Evolutionary conservation across 1,139 yeast species (phyloP).

Genomic region (Candida sanyaensis): DNA sequence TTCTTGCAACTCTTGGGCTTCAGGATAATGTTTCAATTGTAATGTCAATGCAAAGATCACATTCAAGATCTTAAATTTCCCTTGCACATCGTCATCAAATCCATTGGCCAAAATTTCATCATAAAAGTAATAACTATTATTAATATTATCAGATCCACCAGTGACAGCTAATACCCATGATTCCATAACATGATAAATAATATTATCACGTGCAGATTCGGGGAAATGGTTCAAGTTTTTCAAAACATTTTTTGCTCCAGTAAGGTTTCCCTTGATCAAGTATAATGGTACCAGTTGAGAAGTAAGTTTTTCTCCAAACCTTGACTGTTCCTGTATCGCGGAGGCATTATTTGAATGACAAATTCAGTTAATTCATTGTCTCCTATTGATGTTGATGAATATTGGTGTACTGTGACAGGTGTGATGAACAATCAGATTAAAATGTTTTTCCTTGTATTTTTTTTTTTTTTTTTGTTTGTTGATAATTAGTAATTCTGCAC

Average conservation of each 20-base stretch:
- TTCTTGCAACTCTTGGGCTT: constrained; percentile 47
- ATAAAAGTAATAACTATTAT: constrained; percentile 67
- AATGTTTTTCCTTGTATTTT: no score
- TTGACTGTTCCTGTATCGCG: no score
- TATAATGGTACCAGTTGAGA: constrained; percentile 48
- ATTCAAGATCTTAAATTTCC: constrained; percentile 38
- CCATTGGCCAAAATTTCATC: constrained; percentile 64
- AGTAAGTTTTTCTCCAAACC: no score
- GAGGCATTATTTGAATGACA: no score
- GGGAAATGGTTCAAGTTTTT: constrained; percentile 42
- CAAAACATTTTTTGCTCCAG: constrained; percentile 39
- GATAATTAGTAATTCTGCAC: no score
- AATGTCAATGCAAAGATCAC: constrained; percentile 44
- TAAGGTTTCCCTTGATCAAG: constrained; percentile 39
- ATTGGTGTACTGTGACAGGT: no score
- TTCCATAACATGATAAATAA: constrained; percentile 68
- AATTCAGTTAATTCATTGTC: no score
- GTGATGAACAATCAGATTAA: no score
- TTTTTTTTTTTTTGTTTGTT: no score
- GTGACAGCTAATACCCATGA: constrained; percentile 59
- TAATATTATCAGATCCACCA: constrained; percentile 60
- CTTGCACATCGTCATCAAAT: constrained; percentile 41
- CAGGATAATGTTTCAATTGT: constrained; percentile 47
- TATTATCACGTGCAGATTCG: constrained; percentile 58
- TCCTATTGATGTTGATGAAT: no score